These are phyloP conservation scores for Kappamyces sp. DNA, from an alignment of 192 early-diverging fungal species.

Conservation along the genomic window DNA sequence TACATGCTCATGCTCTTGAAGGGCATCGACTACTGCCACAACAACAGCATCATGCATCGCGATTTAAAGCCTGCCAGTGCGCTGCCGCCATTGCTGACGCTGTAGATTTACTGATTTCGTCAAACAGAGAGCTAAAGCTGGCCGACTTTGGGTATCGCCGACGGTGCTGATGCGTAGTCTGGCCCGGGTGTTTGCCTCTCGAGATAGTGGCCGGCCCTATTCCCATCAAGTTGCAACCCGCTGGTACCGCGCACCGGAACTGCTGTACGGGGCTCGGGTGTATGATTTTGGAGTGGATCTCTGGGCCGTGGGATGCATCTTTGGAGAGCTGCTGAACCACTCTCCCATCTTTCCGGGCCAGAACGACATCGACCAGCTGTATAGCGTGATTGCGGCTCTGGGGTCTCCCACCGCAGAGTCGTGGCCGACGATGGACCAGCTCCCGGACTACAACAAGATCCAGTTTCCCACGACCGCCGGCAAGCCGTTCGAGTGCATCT, in stretches of 20 bases:
- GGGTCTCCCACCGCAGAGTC: slow-evolving; percentile 42
- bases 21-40: slow-evolving; percentile 54
- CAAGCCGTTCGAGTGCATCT: slow-evolving; percentile 31
- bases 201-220: slow-evolving; percentile 37
- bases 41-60: slow-evolving; percentile 55
- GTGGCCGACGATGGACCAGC: slow-evolving; percentile 47
- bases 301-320: slow-evolving; percentile 62
- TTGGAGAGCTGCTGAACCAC: slow-evolving; percentile 58
- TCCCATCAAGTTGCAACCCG: slow-evolving; percentile 55
- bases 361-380: slow-evolving; percentile 59
- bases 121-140: slow-evolving; percentile 50
- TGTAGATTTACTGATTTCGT: slow-evolving; percentile 51
- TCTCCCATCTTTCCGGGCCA: slow-evolving; percentile 56
- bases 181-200: slow-evolving; percentile 32
- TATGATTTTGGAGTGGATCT: slow-evolving; percentile 58
- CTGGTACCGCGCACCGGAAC: slow-evolving; percentile 61
- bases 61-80: slow-evolving; percentile 35
- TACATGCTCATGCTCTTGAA: slow-evolving; percentile 57
- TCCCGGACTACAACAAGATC: slow-evolving; percentile 61
- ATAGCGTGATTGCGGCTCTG: slow-evolving; percentile 41
- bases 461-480: slow-evolving; percentile 39
- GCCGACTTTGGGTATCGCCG: slow-evolving; percentile 46
- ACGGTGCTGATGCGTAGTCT: slow-evolving; percentile 9
- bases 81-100: slow-evolving; percentile 24
- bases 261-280: slow-evolving; percentile 52